Conservation (phyloP, 352 stramenopile species). For the Globisporangium cylindrosporum region DNA sequence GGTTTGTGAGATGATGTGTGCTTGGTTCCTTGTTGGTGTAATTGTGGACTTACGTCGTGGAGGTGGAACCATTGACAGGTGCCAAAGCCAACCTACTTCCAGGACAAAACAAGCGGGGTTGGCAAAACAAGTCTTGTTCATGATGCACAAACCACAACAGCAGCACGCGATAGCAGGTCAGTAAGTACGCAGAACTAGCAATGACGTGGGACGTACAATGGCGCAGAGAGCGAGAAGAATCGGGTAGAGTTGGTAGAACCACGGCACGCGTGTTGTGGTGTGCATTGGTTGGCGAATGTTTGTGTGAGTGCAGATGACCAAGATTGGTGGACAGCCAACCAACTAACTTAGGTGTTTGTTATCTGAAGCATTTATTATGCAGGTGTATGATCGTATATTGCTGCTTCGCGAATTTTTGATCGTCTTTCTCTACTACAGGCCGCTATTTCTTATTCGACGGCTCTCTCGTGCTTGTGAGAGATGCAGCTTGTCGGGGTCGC, state of each 20-base stretch:
- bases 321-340: neutral
- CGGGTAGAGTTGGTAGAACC: conserved; percentile 27
- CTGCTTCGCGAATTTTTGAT: too few species aligned
- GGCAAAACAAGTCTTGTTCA: too few species aligned
- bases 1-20: neutral
- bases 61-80: conserved; percentile 58
- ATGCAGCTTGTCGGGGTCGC: neutral
- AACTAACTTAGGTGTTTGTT: too few species aligned
- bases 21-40: too few species aligned
- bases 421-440: too few species aligned
- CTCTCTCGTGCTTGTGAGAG: neutral
- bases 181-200: neutral
- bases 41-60: conserved; percentile 29
- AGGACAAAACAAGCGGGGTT: neutral
- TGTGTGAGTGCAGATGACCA: neutral
- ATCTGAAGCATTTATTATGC: too few species aligned
- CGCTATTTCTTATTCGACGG: neutral
- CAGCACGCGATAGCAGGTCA: neutral
- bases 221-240: conserved; percentile 25
- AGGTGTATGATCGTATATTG: too few species aligned
- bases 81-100: conserved; percentile 27
- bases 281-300: neutral
- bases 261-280: neutral
- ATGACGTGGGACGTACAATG: conserved; percentile 18
- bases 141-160: too few species aligned